Evolutionary conservation across 805 yeast genomes (phyloP).

Genomic region (Pichia thaimueangensis): DNA sequence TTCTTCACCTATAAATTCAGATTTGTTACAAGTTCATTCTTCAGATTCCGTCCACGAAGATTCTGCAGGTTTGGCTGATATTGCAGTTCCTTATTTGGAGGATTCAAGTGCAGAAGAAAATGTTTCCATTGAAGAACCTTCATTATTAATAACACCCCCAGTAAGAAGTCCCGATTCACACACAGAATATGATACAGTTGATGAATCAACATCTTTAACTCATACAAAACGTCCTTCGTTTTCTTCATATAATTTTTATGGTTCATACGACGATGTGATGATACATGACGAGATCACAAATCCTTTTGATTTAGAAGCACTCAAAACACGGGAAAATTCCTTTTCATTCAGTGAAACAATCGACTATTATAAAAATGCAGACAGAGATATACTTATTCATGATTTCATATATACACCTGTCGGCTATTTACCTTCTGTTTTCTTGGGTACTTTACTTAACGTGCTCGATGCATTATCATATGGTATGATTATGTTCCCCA

Average conservation of each 20-base stretch:
- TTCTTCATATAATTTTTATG: not conserved
- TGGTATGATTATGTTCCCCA: constrained; percentile 96
- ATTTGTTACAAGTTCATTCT: constrained; percentile 33
- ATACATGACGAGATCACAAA: constrained; percentile 4
- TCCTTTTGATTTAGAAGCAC: not conserved
- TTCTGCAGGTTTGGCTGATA: constrained; percentile 49
- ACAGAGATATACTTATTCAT: constrained; percentile 18
- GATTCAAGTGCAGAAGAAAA: not conserved
- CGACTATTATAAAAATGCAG: constrained; percentile 13
- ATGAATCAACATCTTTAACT: constrained; percentile 3
- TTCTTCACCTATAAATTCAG: constrained; percentile 29
- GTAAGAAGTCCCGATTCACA: not conserved
- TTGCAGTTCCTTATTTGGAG: constrained; percentile 41
- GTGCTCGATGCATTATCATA: constrained; percentile 90
- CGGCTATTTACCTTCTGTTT: constrained; percentile 66
- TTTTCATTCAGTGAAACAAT: constrained; percentile 1
- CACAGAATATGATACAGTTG: not conserved
- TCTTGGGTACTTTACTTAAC: constrained; percentile 77
- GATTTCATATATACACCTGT: constrained; percentile 35
- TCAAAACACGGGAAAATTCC: constrained; percentile 3
- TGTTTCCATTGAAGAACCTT: not conserved
- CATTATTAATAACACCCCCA: not conserved
- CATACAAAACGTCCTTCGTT: not conserved
- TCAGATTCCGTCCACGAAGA: constrained; percentile 49
- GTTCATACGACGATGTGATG: constrained; percentile 10